phyloP scores from a whole-genome alignment of 1,284 basidiomycete genomes.

The Malassezia furfur region DNA sequence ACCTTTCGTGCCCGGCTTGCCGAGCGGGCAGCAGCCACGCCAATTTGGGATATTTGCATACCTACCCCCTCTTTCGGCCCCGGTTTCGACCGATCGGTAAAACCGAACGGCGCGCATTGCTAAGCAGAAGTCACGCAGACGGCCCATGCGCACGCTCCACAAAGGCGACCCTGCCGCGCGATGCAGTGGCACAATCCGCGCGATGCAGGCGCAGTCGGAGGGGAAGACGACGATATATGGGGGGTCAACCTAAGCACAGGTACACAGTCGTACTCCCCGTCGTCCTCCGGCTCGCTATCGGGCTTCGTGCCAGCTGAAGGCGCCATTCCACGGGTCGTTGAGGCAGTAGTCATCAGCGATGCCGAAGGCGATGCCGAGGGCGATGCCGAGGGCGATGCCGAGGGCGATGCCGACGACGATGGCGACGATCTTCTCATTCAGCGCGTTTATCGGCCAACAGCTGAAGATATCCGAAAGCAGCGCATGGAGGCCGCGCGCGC shows the following conservation, averaged over 20 bases:
- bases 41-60: slow-evolving; percentile 1
- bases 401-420: not conserved
- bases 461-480: slow-evolving; percentile 4
- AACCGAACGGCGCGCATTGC: not conserved
- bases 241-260: too few species aligned
- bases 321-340: not conserved
- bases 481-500: slow-evolving; percentile 9
- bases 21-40: slow-evolving; percentile 10
- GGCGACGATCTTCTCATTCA: not conserved
- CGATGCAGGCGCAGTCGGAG: too few species aligned
- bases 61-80: slow-evolving; percentile 6
- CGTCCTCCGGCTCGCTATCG: too few species aligned
- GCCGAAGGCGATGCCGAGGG: not conserved
- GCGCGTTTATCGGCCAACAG: not conserved
- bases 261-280: too few species aligned
- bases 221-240: too few species aligned
- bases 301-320: too few species aligned
- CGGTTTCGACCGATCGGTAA: slow-evolving; percentile 17
- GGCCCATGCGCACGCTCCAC: slow-evolving; percentile 2
- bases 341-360: slow-evolving; percentile 1
- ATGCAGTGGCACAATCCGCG: too few species aligned
- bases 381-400: not conserved
- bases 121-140: slow-evolving; percentile 4
- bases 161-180: too few species aligned
- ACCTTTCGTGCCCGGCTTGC: not conserved